Evolutionary conservation across 2,329 filamentous ascomycete species (phyloP).

Genomic region (Curvularia eragrostidis): DNA sequence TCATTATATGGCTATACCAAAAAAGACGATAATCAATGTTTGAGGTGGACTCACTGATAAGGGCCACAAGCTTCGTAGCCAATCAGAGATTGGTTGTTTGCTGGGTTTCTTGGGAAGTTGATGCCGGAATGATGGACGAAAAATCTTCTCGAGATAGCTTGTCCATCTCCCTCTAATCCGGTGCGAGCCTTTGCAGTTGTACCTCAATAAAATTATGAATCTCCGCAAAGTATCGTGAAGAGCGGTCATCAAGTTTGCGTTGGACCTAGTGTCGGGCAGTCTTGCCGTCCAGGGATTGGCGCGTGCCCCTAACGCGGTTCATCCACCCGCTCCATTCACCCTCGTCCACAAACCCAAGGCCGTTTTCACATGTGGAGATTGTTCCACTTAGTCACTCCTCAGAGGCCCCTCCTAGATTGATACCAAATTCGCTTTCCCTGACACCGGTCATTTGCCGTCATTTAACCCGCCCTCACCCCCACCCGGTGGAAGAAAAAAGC

Average conservation of each 20-base stretch:
- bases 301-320: neutral
- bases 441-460: neutral
- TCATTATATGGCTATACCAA: neutral
- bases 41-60: neutral
- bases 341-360: neutral
- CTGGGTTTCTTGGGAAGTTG: neutral
- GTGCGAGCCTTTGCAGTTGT: neutral
- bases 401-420: neutral
- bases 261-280: slow-evolving; percentile 4
- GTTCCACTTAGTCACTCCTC: neutral
- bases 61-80: neutral
- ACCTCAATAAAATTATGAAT: neutral
- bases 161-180: neutral
- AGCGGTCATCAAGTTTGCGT: neutral
- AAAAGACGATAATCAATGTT: neutral
- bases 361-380: neutral
- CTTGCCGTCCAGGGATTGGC: slow-evolving; percentile 2
- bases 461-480: too few relatives aligned
- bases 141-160: neutral
- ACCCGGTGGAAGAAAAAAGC: too few relatives aligned
- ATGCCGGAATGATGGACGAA: neutral
- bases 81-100: neutral
- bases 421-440: too few relatives aligned
- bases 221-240: neutral
- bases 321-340: neutral